A percentile compares a stretch with the other conserved stretches of the same genome.
These are phyloP conservation scores for Penicillium daleae DNA, from an alignment of 495 filamentous ascomycete species.

Conservation along the genomic window DNA sequence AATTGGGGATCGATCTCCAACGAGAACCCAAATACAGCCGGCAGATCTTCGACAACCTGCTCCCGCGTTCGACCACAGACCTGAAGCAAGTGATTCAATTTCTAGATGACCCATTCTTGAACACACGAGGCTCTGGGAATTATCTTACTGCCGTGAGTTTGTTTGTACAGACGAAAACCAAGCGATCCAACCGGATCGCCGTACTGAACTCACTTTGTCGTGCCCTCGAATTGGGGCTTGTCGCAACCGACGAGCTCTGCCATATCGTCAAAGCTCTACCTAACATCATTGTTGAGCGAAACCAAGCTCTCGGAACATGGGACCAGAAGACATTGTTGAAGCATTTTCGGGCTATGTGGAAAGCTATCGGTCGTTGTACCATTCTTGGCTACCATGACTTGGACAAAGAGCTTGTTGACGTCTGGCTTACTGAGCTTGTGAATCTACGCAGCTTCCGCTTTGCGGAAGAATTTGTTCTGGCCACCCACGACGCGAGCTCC, in stretches of 20 bases:
- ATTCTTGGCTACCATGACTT: slow-evolving; percentile 42
- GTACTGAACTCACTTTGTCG: slow-evolving; percentile 37
- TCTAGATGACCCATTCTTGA: slow-evolving; percentile 48
- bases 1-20: slow-evolving; percentile 41
- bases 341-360: slow-evolving; percentile 42
- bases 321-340: slow-evolving; percentile 22
- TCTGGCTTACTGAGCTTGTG: slow-evolving; percentile 39
- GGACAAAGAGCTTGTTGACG: slow-evolving; percentile 29
- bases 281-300: slow-evolving; percentile 23
- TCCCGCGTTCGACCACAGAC: slow-evolving; percentile 21
- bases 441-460: slow-evolving; percentile 26
- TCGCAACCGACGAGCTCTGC: slow-evolving; percentile 41
- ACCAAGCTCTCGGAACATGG: slow-evolving; percentile 21
- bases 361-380: slow-evolving; percentile 44
- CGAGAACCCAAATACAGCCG: slow-evolving; percentile 46
- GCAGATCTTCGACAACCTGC: slow-evolving; percentile 44
- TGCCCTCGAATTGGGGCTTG: slow-evolving; percentile 44
- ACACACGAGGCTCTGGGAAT: slow-evolving; percentile 46
- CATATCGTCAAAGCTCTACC: slow-evolving; percentile 35
- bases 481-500: slow-evolving; percentile 26
- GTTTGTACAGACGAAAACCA: slow-evolving; percentile 21
- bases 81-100: slow-evolving; percentile 41
- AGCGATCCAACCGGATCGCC: slow-evolving; percentile 17
- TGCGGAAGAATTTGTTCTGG: slow-evolving; percentile 39
- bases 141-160: slow-evolving; percentile 34